Conservation (phyloP, 2,329 filamentous ascomycete species). For the Phyllosticta citrichinensis region DNA sequence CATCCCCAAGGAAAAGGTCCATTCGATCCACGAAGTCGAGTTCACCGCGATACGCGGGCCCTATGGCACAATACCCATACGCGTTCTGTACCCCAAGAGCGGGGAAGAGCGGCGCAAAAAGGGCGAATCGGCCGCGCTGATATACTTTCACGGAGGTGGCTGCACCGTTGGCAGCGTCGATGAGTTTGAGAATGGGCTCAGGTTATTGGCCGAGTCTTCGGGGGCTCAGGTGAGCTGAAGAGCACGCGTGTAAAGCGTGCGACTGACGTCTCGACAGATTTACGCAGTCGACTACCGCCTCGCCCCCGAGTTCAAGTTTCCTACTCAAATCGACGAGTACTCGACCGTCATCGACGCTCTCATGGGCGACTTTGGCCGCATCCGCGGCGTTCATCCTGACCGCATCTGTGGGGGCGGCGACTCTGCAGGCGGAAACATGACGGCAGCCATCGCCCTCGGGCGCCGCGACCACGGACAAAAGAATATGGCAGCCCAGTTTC, state of each 20-base stretch:
- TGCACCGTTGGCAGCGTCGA: slow-evolving; percentile 29
- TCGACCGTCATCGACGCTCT: slow-evolving; percentile 21
- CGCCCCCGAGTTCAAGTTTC: slow-evolving; percentile 24
- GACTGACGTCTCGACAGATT: slow-evolving; percentile 11
- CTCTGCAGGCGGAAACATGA: slow-evolving; percentile 29
- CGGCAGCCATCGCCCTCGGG: slow-evolving; percentile 22
- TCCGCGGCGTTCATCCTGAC: slow-evolving; percentile 18
- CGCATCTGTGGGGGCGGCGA: slow-evolving; percentile 25
- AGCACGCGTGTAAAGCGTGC: background rate
- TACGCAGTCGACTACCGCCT: slow-evolving; percentile 27
- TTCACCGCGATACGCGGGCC: slow-evolving; percentile 24
- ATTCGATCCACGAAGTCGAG: slow-evolving; percentile 22
- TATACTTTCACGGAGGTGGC: slow-evolving; percentile 30
- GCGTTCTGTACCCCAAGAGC: slow-evolving; percentile 23
- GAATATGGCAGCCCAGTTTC: slow-evolving; percentile 21
- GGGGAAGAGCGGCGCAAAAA: slow-evolving; percentile 6
- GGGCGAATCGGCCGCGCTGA: slow-evolving; percentile 16
- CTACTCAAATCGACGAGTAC: slow-evolving; percentile 26
- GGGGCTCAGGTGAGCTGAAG: slow-evolving; percentile 7
- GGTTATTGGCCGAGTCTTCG: slow-evolving; percentile 22
- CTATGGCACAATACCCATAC: slow-evolving; percentile 26
- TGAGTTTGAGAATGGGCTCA: slow-evolving; percentile 29
- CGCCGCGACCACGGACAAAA: slow-evolving; percentile 18
- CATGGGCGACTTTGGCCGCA: slow-evolving; percentile 16
- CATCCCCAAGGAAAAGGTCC: slow-evolving; percentile 16